phyloP scores from a whole-genome alignment of 345 rosid species.

The Acer yangbiense region DNA sequence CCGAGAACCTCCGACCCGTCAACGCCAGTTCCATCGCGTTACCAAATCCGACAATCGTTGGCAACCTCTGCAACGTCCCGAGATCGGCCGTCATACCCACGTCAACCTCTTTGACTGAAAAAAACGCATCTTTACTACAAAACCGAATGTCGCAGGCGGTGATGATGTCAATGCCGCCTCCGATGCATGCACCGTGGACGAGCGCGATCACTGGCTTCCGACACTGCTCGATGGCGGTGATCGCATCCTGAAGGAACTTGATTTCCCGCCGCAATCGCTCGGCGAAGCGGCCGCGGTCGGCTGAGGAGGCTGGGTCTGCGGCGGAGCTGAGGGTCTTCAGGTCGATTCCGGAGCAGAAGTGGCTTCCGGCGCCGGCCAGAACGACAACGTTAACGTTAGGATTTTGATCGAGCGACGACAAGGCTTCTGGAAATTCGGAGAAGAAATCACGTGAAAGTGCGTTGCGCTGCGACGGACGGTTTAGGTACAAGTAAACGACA shows the following conservation, averaged over 20 bases:
- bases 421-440: constrained; percentile 66
- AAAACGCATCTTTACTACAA: constrained; percentile 61
- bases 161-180: constrained; percentile 65
- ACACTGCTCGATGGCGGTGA: constrained; percentile 76
- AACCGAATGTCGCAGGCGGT: constrained; percentile 85
- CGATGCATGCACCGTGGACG: constrained; percentile 77
- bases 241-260: constrained; percentile 64
- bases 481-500: constrained; percentile 56
- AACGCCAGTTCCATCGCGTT: constrained; percentile 73
- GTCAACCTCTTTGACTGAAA: constrained; percentile 84
- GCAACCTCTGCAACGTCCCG: constrained; percentile 86
- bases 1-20: constrained; percentile 65
- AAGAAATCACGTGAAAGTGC: constrained; percentile 68
- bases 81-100: constrained; percentile 79
- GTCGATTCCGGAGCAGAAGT: constrained; percentile 87
- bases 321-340: constrained; percentile 39
- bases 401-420: constrained; percentile 59
- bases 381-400: constrained; percentile 54
- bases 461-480: constrained; percentile 64
- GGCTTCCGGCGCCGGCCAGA: constrained; percentile 67
- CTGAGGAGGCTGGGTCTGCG: constrained; percentile 19
- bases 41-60: constrained; percentile 68
- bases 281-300: constrained; percentile 53
- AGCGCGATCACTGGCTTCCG: constrained; percentile 80
- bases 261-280: constrained; percentile 60